Evolutionary conservation across 768 basidiomycete genomes (phyloP).

Genomic region (Mycena amicta): DNA sequence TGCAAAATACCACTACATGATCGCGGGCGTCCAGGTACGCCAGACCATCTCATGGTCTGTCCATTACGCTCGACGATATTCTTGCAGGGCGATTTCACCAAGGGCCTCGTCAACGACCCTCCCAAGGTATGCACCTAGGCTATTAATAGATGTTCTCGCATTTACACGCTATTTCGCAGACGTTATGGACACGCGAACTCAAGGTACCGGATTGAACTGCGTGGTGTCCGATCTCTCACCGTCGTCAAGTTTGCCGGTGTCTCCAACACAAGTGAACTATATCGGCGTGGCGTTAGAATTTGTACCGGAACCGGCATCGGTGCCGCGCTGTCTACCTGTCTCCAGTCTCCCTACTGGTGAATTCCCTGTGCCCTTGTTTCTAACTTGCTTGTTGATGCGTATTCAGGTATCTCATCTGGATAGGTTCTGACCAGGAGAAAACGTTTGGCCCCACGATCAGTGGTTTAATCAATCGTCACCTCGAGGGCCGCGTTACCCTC

Average conservation of each 20-base stretch:
- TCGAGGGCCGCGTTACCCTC: constrained; percentile 70
- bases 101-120: constrained; percentile 67
- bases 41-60: not conserved
- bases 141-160: not conserved
- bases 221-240: constrained; percentile 3
- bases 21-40: constrained; percentile 80
- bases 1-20: constrained; percentile 79
- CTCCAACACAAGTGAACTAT: constrained; percentile 79
- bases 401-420: constrained; percentile 77
- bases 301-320: constrained; percentile 85
- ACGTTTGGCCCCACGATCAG: constrained; percentile 54
- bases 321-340: constrained; percentile 74
- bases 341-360: constrained; percentile 76
- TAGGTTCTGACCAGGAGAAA: constrained; percentile 76
- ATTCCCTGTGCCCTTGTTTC: constrained; percentile 19
- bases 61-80: not conserved
- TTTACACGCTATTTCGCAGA: constrained; percentile 32
- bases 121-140: constrained; percentile 33
- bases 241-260: constrained; percentile 69
- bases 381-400: not conserved
- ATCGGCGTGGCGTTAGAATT: constrained; percentile 77
- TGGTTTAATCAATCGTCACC: constrained; percentile 68
- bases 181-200: constrained; percentile 77
- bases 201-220: constrained; percentile 48
- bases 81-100: constrained; percentile 73